Percentiles rank a stretch among this genome's conserved stretches.
Conservation (phyloP, 352 stramenopile genomes). For the Globisporangium solare region DNA sequence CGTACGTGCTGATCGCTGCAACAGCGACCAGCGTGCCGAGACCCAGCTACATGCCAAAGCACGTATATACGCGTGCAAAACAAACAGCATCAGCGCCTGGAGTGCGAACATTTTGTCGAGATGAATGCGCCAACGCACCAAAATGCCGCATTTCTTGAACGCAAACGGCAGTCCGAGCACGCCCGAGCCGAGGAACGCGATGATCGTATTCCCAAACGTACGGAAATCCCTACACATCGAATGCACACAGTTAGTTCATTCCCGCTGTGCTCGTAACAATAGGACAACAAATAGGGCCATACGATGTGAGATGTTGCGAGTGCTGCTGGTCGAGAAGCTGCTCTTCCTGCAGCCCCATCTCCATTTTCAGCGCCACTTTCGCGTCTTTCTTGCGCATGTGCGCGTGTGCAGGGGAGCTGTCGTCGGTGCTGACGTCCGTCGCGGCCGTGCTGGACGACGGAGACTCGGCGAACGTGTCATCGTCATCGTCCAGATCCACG, state of each 20-base stretch:
- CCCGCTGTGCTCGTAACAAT: background rate
- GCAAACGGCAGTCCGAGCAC: slow-evolving; percentile 88
- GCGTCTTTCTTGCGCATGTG: slow-evolving; percentile 1
- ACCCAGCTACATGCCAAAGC: slow-evolving; percentile 29
- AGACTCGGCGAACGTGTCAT: slow-evolving; percentile 15
- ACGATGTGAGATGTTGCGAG: slow-evolving; percentile 41
- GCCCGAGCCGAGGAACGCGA: slow-evolving; percentile 90
- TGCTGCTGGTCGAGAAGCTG: slow-evolving; percentile 19
- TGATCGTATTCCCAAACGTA: slow-evolving; percentile 79
- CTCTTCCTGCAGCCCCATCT: slow-evolving; percentile 15
- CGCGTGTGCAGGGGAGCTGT: background rate
- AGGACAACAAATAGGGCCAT: slow-evolving; percentile 5
- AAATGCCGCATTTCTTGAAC: slow-evolving; percentile 84
- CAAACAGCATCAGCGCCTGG: background rate
- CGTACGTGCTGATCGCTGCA: slow-evolving; percentile 53
- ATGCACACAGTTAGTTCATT: slow-evolving; percentile 2
- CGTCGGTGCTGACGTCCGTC: slow-evolving; percentile 9
- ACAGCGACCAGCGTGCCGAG: slow-evolving; percentile 50
- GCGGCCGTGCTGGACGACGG: slow-evolving; percentile 23
- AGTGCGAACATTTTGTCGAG: background rate
- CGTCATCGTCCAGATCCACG: slow-evolving; percentile 19
- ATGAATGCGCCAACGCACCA: slow-evolving; percentile 32
- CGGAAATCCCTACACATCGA: slow-evolving; percentile 34
- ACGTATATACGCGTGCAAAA: background rate
- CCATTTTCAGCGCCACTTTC: slow-evolving; percentile 10